These are phyloP conservation scores for Naegleria gruberi DNA, from an alignment of 208 protist species.

Conservation along the genomic window DNA sequence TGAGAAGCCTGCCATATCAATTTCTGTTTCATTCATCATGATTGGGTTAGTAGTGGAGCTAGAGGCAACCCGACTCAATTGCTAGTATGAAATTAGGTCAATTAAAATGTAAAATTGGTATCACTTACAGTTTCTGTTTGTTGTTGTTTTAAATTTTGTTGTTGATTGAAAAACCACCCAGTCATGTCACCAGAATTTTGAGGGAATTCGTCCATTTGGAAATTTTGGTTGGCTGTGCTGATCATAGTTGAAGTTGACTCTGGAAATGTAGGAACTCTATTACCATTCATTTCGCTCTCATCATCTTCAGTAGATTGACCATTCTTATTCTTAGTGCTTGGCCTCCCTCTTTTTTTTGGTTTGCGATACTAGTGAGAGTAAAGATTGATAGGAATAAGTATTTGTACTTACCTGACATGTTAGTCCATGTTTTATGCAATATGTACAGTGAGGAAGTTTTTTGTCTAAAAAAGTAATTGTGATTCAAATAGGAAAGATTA, in stretches of 20 bases:
- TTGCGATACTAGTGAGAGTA: not conserved
- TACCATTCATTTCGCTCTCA: not conserved
- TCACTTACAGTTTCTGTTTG: no score
- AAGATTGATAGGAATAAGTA: not conserved
- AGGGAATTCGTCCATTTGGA: no score
- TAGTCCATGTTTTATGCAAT: not conserved
- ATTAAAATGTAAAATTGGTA: no score
- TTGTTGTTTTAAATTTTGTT: no score
- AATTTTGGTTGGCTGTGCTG: no score
- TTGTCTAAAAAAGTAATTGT: not conserved
- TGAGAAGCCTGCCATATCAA: not conserved
- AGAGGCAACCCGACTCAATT: no score
- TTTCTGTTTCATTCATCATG: not conserved
- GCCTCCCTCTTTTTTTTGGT: not conserved
- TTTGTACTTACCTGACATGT: not conserved
- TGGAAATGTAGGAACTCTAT: no score
- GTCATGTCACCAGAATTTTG: no score
- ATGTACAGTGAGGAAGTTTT: not conserved
- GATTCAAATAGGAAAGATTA: not conserved
- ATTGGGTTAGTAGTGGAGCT: not conserved
- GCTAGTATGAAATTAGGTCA: no score
- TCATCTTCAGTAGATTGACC: not conserved
- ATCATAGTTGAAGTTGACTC: no score
- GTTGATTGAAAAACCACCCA: no score
- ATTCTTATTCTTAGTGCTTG: not conserved